A percentile compares a stretch with the other conserved stretches of the same genome.
Evolutionary conservation across 345 rosid species (phyloP).

Genomic region (Clausena lansium): DNA sequence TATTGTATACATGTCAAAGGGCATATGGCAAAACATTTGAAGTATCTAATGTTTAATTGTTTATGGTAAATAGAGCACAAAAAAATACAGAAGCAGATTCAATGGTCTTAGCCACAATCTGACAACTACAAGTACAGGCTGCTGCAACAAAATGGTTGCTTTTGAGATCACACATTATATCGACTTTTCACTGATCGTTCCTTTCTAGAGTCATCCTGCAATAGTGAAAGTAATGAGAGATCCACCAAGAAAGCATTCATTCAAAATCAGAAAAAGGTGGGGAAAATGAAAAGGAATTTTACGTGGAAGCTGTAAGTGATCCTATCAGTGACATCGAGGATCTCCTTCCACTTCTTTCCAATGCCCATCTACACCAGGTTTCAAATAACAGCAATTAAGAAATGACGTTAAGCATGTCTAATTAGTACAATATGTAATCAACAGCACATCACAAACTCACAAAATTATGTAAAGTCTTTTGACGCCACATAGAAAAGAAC

Average conservation of each 20-base stretch:
- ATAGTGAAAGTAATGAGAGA: conserved; percentile 15
- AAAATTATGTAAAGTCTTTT: neutral
- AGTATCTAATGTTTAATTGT: neutral
- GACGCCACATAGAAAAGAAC: neutral
- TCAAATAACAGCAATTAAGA: conserved; percentile 6
- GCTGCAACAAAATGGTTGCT: neutral
- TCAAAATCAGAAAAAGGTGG: neutral
- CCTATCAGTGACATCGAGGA: conserved; percentile 66
- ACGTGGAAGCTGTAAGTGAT: conserved; percentile 82
- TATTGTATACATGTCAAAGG: conserved; percentile 2
- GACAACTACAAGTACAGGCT: neutral
- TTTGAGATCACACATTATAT: conserved; percentile 53
- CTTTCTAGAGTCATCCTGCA: conserved; percentile 81
- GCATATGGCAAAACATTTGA: conserved; percentile 9
- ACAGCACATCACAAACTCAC: neutral
- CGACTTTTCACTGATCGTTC: conserved; percentile 56
- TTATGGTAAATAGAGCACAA: neutral
- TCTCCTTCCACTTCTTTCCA: conserved; percentile 97
- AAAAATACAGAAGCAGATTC: conserved; percentile 1
- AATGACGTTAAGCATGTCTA: neutral
- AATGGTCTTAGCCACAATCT: neutral
- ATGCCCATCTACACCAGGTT: conserved; percentile 59
- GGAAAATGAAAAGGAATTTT: conserved; percentile 18
- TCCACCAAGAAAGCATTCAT: neutral
- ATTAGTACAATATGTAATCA: neutral